Percentiles rank a stretch among this genome's conserved stretches.
Conservation (phyloP, 495 filamentous ascomycete genomes). For the Penicillium salamii region DNA sequence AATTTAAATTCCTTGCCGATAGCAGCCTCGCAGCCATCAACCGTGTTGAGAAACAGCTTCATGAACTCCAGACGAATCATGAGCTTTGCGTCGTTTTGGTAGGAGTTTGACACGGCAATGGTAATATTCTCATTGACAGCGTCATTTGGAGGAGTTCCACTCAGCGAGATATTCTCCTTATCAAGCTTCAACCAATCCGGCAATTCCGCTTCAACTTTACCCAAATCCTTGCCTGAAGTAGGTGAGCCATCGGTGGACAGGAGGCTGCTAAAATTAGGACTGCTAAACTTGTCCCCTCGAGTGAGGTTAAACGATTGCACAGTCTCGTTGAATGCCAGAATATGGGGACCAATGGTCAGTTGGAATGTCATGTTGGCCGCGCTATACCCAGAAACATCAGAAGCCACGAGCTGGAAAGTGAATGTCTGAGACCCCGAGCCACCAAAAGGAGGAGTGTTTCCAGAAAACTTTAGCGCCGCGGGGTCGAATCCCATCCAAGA, state of each 20-base stretch:
- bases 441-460: slow-evolving; percentile 66
- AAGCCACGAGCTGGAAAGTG: slow-evolving; percentile 71
- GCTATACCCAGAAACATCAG: slow-evolving; percentile 75
- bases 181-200: slow-evolving; percentile 74
- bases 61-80: slow-evolving; percentile 59
- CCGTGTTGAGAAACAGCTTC: slow-evolving; percentile 40
- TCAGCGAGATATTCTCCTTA: slow-evolving; percentile 56
- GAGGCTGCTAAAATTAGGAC: slow-evolving; percentile 47
- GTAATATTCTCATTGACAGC: slow-evolving; percentile 61
- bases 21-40: slow-evolving; percentile 51
- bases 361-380: slow-evolving; percentile 64
- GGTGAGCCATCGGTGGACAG: slow-evolving; percentile 63
- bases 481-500: slow-evolving; percentile 82
- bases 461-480: slow-evolving; percentile 62
- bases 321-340: slow-evolving; percentile 58
- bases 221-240: slow-evolving; percentile 43
- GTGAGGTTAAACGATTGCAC: slow-evolving; percentile 58
- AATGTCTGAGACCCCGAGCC: slow-evolving; percentile 68
- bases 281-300: slow-evolving; percentile 51
- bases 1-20: slow-evolving; percentile 65
- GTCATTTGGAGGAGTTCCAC: slow-evolving; percentile 58
- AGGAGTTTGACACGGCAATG: slow-evolving; percentile 61
- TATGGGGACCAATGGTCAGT: slow-evolving; percentile 66
- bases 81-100: slow-evolving; percentile 60
- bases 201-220: slow-evolving; percentile 46